Base-by-base conservation (phyloP, 345 rosid species). In the Moricandia moricandioides region DNA sequence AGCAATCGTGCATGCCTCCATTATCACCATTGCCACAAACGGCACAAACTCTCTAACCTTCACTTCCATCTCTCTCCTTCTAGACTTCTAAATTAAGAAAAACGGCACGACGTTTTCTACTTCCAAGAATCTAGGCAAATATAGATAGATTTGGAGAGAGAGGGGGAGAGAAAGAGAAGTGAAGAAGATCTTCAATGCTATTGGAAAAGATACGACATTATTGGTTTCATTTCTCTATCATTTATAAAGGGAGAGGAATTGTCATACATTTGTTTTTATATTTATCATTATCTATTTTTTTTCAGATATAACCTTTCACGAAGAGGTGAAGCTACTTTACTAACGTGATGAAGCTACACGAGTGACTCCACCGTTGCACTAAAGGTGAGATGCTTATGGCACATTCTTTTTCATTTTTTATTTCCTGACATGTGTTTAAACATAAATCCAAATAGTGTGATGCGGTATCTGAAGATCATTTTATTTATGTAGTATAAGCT, bases 1-100 rank as follows among this genome's bases (percentile, higher is more conserved):
- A 73, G 77, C 93, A 31, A 88, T 84, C 16, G 96, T 86, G 79
- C 88, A 82, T 24, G 88, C 96, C 17, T 92, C 92, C 88, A 86
- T 81, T 65, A 80, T 66, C 76, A 88, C 83, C 97, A 89, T 89
- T 79, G 77, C 77, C 31, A 73, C 27, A 64, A 84, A 88, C 35
- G 91, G 88, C 70, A 56, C 78, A 10, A 69, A 82, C 60, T 82
- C 88, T 70, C 78, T 74, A 12, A 37, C 67, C 24, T 71, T 62
- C 56, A 72, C 11, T 3, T 40, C 69, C 81, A 72, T 80, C 65
- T 72, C 77, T 79, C 43, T 21, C 60, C 18, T 16, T 65, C 54
- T 13, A 17, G 11, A 24, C 5, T 67, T 35, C 37, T 13, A 21
- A 21, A 37, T 35, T 3, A 4, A 65, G 54, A 35, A 5, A 35